Percentiles rank a stretch among this genome's conserved stretches.
These are phyloP conservation scores for Brassica cretica DNA, from an alignment of 345 rosid species.

Conservation along the genomic window DNA sequence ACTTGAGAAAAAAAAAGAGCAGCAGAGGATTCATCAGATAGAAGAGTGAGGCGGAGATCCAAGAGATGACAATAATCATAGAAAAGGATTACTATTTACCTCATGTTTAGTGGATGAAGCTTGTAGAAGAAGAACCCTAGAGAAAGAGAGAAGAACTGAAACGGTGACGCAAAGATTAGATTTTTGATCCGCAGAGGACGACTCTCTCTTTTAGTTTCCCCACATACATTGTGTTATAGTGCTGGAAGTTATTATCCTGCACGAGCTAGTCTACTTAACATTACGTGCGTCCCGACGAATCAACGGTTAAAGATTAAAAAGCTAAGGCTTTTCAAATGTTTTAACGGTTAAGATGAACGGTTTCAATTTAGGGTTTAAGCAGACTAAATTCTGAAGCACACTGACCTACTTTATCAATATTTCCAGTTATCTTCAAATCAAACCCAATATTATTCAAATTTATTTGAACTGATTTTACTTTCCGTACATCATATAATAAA, in stretches of 20 bases:
- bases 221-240: conserved; percentile 31
- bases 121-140: conserved; percentile 31
- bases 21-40: conserved; percentile 6
- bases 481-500: too few species aligned
- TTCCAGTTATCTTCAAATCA: neutral
- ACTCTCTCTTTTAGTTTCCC: conserved; percentile 2
- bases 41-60: conserved; percentile 16
- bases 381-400: neutral
- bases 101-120: conserved; percentile 34
- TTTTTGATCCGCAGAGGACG: conserved; percentile 21
- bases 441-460: neutral
- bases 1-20: neutral
- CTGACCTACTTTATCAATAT: neutral
- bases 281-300: conserved; percentile 1
- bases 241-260: neutral
- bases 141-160: conserved; percentile 15
- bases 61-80: neutral
- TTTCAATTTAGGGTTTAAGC: conserved; percentile 25
- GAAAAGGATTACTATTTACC: conserved; percentile 11
- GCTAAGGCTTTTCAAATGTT: neutral
- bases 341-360: conserved; percentile 21
- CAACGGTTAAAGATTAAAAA: neutral
- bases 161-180: conserved; percentile 39
- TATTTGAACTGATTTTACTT: too few species aligned
- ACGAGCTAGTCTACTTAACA: neutral